Base-by-base conservation (phyloP, 169 alveolate species). In the Eimeria sp. region DNA sequence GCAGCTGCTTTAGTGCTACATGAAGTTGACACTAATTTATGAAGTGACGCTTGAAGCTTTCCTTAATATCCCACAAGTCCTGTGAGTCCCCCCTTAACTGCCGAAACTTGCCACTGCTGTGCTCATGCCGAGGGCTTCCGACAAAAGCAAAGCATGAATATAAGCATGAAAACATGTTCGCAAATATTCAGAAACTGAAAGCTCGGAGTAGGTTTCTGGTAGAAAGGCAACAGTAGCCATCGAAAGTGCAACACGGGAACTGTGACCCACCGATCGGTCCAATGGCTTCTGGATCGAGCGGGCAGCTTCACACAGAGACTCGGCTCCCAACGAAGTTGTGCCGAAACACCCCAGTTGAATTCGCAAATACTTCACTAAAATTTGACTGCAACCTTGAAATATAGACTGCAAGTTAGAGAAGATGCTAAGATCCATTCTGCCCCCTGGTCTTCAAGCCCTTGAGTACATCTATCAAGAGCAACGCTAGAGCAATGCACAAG, bases 281-380 rank as follows among this genome's bases (percentile, higher is more conserved):
- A 65, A 20, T 65, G 75, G 75, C 75, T 65, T 65, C 75, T n/a
- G 75, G n/a, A 65, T 65, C 75, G 75, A 65, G 75, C 75, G 25
- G 6, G 75, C 75, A 65, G 75, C 75, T n/a, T 11, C 70, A 7
- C 27, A 34, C n/a, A 54, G 1, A 0, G 2, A 4, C 20, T 0
- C 2, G 9, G 75, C 75, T 65, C 75, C 75, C 75, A n/a, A 6
- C 75, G 75, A 65, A 65, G 11, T 5, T n/a, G 75, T 65, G 34
- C 18, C 10, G 75, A 65, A 65, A 65, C 14, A 1, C 40, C 18
- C 14, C 9, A 25, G 40, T 20, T 65, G 75, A 65, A 65, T 25
- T 14, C 13, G 13, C n/a, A 5, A 25, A 13, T 65, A 40, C n/a
- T 13, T 65, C 40, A 65, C 40, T 25, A 65, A 65, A 65, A 20